Conservation (phyloP, 2,329 filamentous ascomycete genomes). For the Aureobasidium sp. region DNA sequence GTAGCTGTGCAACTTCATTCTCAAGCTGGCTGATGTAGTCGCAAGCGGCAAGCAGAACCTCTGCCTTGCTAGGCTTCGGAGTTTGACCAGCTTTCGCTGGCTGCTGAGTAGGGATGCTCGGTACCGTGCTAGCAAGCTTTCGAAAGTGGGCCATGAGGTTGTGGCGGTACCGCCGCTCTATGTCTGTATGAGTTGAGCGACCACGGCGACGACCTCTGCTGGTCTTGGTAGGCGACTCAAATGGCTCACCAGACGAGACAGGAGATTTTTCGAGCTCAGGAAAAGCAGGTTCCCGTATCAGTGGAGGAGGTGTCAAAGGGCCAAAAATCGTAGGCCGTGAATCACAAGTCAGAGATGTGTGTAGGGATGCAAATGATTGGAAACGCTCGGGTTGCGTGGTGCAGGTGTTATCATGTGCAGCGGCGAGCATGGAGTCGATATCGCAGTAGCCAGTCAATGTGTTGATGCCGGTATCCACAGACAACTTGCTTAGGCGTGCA, state of each 20-base stretch:
- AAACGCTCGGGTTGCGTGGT: neutral
- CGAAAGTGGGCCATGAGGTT: neutral
- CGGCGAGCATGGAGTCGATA: neutral
- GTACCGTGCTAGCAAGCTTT: neutral
- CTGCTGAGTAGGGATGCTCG: neutral
- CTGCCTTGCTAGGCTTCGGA: neutral
- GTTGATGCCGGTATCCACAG: neutral
- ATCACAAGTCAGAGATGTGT: neutral
- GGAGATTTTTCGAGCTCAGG: neutral
- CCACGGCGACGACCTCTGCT: neutral
- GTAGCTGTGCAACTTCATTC: neutral
- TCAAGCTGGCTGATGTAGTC: neutral
- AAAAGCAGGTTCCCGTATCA: neutral
- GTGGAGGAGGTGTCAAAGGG: neutral
- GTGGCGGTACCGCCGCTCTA: slow-evolving; percentile 1
- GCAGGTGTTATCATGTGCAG: neutral
- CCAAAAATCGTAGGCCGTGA: neutral
- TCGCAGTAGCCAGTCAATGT: neutral
- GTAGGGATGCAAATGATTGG: neutral
- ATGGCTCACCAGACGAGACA: neutral
- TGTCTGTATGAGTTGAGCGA: neutral
- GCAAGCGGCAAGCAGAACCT: neutral
- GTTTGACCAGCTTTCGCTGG: neutral
- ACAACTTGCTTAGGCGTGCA: neutral
- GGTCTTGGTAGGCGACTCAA: neutral